Evolutionary conservation across 2,329 filamentous ascomycete genomes (phyloP).

Genomic region (Aspergillus tubingensis): DNA sequence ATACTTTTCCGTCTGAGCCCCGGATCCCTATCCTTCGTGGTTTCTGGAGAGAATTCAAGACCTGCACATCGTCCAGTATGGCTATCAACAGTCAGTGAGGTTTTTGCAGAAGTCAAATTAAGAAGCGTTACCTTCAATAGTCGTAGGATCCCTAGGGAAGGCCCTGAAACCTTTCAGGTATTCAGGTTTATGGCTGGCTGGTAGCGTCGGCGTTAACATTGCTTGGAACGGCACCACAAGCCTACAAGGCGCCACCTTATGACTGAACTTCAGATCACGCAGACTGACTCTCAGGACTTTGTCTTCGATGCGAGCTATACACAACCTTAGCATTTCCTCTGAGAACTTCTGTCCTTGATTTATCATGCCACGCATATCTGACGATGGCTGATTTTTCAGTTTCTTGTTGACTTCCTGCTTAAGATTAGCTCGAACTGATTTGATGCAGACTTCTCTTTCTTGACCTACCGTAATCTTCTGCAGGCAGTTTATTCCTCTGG

Average conservation of each 20-base stretch:
- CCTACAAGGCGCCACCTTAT: conserved; percentile 76
- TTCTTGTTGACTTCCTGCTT: conserved; percentile 55
- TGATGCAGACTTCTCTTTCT: background rate
- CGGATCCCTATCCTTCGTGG: conserved; percentile 85
- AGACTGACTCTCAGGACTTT: conserved; percentile 74
- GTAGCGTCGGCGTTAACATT: conserved; percentile 79
- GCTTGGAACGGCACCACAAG: conserved; percentile 88
- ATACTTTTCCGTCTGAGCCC: conserved; percentile 83
- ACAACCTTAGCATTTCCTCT: conserved; percentile 77
- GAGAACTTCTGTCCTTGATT: conserved; percentile 79
- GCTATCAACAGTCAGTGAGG: conserved; percentile 32
- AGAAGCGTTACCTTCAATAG: conserved; percentile 59
- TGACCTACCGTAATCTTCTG: conserved; percentile 43
- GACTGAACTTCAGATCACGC: conserved; percentile 78
- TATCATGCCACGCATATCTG: conserved; percentile 71
- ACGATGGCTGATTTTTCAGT: conserved; percentile 41
- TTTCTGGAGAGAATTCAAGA: conserved; percentile 87
- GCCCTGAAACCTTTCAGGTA: conserved; percentile 73
- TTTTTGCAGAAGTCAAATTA: background rate
- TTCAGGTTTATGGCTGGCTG: conserved; percentile 68
- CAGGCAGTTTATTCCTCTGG: conserved; percentile 51
- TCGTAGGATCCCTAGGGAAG: conserved; percentile 83
- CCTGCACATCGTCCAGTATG: conserved; percentile 85
- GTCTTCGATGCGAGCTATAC: conserved; percentile 74
- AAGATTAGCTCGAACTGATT: conserved; percentile 9